Evolutionary conservation across 78 protist genomes (phyloP), one percentile per base, ranked within the genome.

Genomic region (Mastigamoeba balamuthi): DNA sequence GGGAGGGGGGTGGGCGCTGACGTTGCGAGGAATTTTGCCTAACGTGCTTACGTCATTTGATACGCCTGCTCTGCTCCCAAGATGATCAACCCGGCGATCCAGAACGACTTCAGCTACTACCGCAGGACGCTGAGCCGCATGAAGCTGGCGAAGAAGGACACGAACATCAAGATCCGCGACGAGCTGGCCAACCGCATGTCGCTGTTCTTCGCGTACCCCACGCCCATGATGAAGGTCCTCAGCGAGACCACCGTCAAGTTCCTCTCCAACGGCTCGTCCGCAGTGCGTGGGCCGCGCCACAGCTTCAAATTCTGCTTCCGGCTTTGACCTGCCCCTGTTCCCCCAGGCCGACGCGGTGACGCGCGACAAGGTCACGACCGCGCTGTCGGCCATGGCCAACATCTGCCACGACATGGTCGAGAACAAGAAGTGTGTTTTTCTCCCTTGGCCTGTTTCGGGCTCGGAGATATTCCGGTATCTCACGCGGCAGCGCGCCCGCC

Each of bases 41-140:
- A n/a, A n/a, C n/a, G n/a, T n/a, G n/a, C n/a, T n/a, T n/a, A n/a
- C n/a, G n/a, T n/a, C n/a, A n/a, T n/a, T n/a, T n/a, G n/a, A n/a
- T n/a, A n/a, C n/a, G 58, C 33, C 17, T 48, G 33, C 17, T 48
- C 17, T 48, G 58, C 58, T 25, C 58, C 7, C 6, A 4, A 86
- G 91, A 74, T 87, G 85, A 88, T 80, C 25, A 89, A 89, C 75
- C 87, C 93, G 53, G 80, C 81, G 28, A 86, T 89, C 39, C 93
- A 89, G 43, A 89, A 89, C 71, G 93, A 89, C 77, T 89, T 89
- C 40, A 70, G 82, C 75, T 89, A 83, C 69, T 89, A 86, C 77
- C 84, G 93, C 44, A 78, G 93, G 42, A 88, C 86, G 8, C 77
- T 83, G 36, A 83, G 67, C 73, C 67, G 87, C 66, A 83, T 83